Base-by-base conservation (phyloP, 129 eudicot species). In the Artemisia argyi region DNA sequence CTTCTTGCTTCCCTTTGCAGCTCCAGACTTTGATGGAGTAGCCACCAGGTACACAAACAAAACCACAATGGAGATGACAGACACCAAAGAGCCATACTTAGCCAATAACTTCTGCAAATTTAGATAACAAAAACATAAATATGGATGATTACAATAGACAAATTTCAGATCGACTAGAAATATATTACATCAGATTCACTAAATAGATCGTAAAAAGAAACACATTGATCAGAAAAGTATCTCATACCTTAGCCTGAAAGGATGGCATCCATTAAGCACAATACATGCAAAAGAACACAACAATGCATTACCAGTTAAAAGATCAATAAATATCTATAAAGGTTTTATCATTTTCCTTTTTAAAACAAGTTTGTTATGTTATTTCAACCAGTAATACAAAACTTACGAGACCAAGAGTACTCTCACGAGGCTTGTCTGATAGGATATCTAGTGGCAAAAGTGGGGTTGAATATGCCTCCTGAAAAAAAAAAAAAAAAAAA, bases 381-480 rank as follows among this genome's bases (percentile, higher is more conserved):
- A 4, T 13, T 58, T 11, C 56, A 6, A 2, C 11, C 15, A 6
- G 13, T 5, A 51, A 35, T 35, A 49, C n/a, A 15, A 74, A 12
- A 77, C 86, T 75, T 84, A 91, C 95, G 83, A 77, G 76, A 32
- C 84, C 87, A 81, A 87, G 77, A 66, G 80, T 78, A 74, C 71
- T 79, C 82, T 83, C 89, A 19, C 46, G 24, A 80, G 65, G 51
- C 48, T 63, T 54, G 17, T 89, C 89, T 2, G 83, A 82, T 32
- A 85, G 84, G 57, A 84, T 81, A 20, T 86, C 80, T 64, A 89
- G 56, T 44, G 96, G 91, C 50, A 79, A 62, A 68, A 89, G 71
- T 11, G 96, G 80, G n/a, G 89, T 89, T 11, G 96, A 78, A 64
- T 42, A 64, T 24, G 66, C 66, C 47, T 61, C 66, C 66, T 61